A percentile compares a stretch with the other conserved stretches of the same genome.
phyloP scores from a whole-genome alignment of 2,329 filamentous ascomycete genomes.

The Pochonia chlamydosporia region DNA sequence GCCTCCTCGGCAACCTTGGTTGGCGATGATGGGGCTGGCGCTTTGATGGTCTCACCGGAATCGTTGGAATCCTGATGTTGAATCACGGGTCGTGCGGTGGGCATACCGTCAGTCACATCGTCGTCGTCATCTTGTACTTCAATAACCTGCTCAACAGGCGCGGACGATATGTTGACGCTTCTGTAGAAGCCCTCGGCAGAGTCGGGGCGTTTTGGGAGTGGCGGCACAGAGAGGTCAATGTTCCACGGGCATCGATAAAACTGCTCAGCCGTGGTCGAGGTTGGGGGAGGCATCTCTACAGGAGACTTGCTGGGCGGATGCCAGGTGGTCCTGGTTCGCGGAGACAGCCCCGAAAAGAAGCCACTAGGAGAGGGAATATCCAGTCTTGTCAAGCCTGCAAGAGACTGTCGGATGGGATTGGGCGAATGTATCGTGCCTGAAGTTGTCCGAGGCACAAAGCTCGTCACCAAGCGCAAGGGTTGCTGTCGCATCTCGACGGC shows the following conservation, averaged over 20 bases:
- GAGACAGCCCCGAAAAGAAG: constrained; percentile 82
- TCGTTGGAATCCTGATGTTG: constrained; percentile 24
- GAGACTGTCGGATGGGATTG: constrained; percentile 42
- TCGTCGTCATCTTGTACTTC: constrained; percentile 42
- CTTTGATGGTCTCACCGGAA: constrained; percentile 23
- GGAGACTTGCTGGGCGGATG: constrained; percentile 52
- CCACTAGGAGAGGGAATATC: constrained; percentile 88
- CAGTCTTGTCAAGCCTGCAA: constrained; percentile 70
- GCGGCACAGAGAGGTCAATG: constrained; percentile 31
- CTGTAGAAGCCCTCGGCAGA: constrained; percentile 33
- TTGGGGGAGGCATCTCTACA: constrained; percentile 57
- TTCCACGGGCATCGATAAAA: constrained; percentile 86
- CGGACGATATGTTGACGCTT: constrained; percentile 30
- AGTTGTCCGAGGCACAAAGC: constrained; percentile 20
- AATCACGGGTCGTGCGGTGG: constrained; percentile 54
- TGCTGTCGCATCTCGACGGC: constrained; percentile 45
- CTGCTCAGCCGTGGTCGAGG: constrained; percentile 83
- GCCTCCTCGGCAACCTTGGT: constrained; percentile 43
- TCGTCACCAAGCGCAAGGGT: constrained; percentile 43
- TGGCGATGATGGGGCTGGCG: constrained; percentile 30
- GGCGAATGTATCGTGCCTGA: constrained; percentile 21
- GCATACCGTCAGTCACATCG: constrained; percentile 53
- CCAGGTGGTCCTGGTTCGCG: constrained; percentile 76
- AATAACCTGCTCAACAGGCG: constrained; percentile 62
- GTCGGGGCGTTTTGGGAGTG: constrained; percentile 30